Base-by-base conservation (phyloP, 306 rosid genomes). In the Prunus padus region DNA sequence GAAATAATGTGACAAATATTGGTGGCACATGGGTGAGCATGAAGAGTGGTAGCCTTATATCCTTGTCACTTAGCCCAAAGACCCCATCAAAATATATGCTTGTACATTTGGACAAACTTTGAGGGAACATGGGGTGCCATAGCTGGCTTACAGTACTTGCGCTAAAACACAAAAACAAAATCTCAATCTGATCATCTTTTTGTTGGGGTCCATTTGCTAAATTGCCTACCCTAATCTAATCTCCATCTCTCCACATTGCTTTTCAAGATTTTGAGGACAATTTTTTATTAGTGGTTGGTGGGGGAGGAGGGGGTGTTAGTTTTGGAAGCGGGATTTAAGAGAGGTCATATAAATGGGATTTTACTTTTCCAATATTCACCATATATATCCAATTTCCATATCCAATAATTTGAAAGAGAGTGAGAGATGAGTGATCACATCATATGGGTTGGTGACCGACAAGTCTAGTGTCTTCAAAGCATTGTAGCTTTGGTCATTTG, bases 151-250 rank as follows among this genome's bases (percentile, higher is more conserved):
- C 50, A 31, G 15, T 82, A 80, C n/a, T 11, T 13, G 4, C 19
- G 55, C 89, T 84, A 87, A 79, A 82, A 88, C 87, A 91, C 97
- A 90, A 89, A 89, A 88, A 83, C 83, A 77, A 82, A 82, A 84
- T 93, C 83, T 84, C 84, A 61, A 67, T 20, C 33, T 69, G 12
- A 55, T 64, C 26, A 74, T 82, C 82, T 83, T 76, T 77, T 44
- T 60, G 45, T 72, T 81, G 67, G 82, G 79, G 77, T 69, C 86
- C 86, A 69, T 33, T 40, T 87, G 83, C 87, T 15, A 51, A 4
- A 62, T 25, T 26, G 13, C 26, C 26, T 60, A 31, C 26, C 65
- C 65, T 11, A 47, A 47, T 40, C 54, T 28, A n/a, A 15, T 76
- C 45, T 45, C 68, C 57, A 45, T 37, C 60, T 65, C 72, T 50